These are phyloP conservation scores for Potentilla sterilis DNA, from an alignment of 306 rosid species.

Conservation along the genomic window DNA sequence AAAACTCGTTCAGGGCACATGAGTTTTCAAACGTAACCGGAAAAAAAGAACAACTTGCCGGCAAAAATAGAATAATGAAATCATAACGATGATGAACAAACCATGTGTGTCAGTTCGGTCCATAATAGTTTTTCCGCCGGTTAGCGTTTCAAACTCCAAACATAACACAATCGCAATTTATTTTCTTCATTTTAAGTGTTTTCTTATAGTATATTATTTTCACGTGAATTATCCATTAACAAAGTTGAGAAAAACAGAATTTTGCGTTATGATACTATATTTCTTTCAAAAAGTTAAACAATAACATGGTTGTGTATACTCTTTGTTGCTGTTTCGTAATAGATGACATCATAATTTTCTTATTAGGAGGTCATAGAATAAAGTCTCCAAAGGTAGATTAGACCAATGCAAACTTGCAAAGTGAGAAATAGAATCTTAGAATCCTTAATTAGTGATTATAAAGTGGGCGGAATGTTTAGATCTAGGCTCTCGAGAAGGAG, in stretches of 20 bases:
- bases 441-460: neutral
- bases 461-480: neutral
- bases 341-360: conserved; percentile 10
- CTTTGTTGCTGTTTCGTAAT: too few relatives aligned
- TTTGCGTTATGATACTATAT: too few relatives aligned
- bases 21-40: neutral
- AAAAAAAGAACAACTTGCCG: neutral
- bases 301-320: too few relatives aligned
- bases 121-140: too few relatives aligned
- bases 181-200: too few relatives aligned
- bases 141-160: neutral
- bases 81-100: conserved; percentile 3
- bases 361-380: conserved; percentile 29
- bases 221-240: neutral
- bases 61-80: conserved; percentile 9
- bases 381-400: neutral
- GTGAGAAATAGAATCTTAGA: conserved; percentile 13
- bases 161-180: too few relatives aligned
- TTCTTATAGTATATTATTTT: neutral
- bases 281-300: too few relatives aligned
- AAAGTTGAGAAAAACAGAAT: neutral
- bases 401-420: conserved; percentile 19
- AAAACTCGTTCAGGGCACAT: conserved; percentile 17
- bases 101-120: neutral
- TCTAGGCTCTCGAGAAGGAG: neutral